Evolutionary conservation across 2,329 filamentous ascomycete genomes (phyloP).

Genomic region (Aspergillus brunneoviolaceus): DNA sequence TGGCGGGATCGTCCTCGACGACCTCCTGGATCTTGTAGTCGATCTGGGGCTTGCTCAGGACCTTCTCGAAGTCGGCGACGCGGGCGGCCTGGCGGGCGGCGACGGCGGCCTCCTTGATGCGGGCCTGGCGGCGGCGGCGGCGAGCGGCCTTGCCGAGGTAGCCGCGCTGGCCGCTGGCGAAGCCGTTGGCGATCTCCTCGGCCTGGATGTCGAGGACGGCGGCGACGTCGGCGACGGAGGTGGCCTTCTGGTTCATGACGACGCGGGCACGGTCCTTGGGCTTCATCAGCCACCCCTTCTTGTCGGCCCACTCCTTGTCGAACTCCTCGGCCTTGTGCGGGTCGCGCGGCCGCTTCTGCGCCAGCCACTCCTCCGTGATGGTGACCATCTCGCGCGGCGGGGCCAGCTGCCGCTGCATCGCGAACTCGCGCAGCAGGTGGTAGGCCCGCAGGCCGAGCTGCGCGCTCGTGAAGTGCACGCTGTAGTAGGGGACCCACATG

Average conservation of each 20-base stretch:
- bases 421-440: constrained; percentile 60
- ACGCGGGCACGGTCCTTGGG: constrained; percentile 52
- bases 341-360: constrained; percentile 39
- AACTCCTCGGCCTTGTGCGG: constrained; percentile 42
- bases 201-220: constrained; percentile 55
- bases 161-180: constrained; percentile 32
- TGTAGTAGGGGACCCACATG: constrained; percentile 62
- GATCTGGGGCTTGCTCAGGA: constrained; percentile 18
- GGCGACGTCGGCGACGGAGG: constrained; percentile 60
- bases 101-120: constrained; percentile 25
- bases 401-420: constrained; percentile 56
- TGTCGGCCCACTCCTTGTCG: constrained; percentile 41
- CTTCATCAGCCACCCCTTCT: constrained; percentile 45
- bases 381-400: constrained; percentile 48
- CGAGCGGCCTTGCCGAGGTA: constrained; percentile 33
- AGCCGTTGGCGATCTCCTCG: constrained; percentile 31
- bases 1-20: constrained; percentile 9
- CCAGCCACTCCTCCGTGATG: constrained; percentile 45
- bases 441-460: constrained; percentile 56
- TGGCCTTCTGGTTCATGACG: constrained; percentile 66
- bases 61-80: constrained; percentile 21
- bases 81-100: constrained; percentile 25
- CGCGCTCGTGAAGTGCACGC: constrained; percentile 54
- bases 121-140: constrained; percentile 32
- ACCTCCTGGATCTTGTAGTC: constrained; percentile 32